Evolutionary conservation across 2,329 filamentous ascomycete genomes (phyloP).

Genomic region (Ceratocystis destructans): DNA sequence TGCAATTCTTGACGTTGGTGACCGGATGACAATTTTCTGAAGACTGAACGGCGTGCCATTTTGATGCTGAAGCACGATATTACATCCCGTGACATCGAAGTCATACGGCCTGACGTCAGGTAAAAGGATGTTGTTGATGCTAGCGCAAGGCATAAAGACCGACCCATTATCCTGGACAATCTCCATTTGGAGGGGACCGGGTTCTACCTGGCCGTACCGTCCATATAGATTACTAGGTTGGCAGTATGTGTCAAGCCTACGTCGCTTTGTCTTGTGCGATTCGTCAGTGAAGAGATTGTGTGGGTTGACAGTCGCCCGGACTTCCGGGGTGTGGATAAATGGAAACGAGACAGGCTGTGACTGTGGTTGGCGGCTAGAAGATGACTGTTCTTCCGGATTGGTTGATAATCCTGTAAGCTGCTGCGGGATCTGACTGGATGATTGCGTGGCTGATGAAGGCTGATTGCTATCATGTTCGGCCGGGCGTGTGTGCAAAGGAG

Average conservation of each 20-base stretch:
- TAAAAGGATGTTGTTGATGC: slow-evolving; percentile 67
- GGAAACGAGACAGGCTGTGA: background rate
- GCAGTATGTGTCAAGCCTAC: slow-evolving; percentile 45
- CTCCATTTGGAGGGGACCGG: slow-evolving; percentile 71
- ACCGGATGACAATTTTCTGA: slow-evolving; percentile 77
- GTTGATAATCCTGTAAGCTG: background rate
- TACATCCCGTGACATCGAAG: slow-evolving; percentile 75
- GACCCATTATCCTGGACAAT: slow-evolving; percentile 30
- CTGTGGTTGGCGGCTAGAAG: background rate
- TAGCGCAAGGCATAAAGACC: slow-evolving; percentile 58
- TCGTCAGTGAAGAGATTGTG: slow-evolving; percentile 30
- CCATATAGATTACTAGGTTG: slow-evolving; percentile 62
- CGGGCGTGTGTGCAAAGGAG: background rate
- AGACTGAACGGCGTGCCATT: slow-evolving; percentile 69
- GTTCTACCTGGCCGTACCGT: slow-evolving; percentile 72
- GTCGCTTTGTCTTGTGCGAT: slow-evolving; percentile 47
- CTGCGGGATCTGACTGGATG: background rate
- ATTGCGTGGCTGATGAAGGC: background rate
- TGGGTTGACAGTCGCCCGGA: background rate
- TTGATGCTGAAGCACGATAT: slow-evolving; percentile 70
- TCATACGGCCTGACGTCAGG: slow-evolving; percentile 80
- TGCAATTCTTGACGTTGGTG: slow-evolving; percentile 36
- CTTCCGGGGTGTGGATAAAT: background rate
- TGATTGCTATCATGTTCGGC: background rate
- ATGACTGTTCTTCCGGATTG: background rate